phyloP scores from a whole-genome alignment of 306 rosid species.

The Vigna radiata region DNA sequence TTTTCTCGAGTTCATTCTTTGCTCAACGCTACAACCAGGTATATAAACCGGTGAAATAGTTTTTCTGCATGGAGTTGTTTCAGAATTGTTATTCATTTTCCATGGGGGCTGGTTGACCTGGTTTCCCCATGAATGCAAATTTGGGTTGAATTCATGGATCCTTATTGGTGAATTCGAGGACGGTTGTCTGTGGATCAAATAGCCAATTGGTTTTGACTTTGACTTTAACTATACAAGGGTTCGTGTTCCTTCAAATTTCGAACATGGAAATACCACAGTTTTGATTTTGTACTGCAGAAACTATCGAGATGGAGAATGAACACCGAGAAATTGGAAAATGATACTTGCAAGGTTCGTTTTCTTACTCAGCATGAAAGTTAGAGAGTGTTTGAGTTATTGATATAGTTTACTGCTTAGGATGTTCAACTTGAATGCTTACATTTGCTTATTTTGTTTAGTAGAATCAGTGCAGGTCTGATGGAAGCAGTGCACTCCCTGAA shows the following conservation, averaged over 20 bases:
- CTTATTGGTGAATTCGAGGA: neutral
- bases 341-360: conserved; percentile 68
- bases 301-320: conserved; percentile 50
- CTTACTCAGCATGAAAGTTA: neutral
- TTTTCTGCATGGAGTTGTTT: conserved; percentile 11
- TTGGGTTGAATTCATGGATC: neutral
- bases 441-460: conserved; percentile 52
- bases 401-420: neutral
- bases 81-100: neutral
- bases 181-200: conserved; percentile 9
- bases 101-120: neutral
- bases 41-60: neutral
- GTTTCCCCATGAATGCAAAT: neutral
- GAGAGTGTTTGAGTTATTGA: neutral
- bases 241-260: conserved; percentile 4
- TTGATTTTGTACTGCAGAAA: conserved; percentile 46
- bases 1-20: conserved; percentile 52
- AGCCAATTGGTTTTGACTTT: conserved; percentile 1
- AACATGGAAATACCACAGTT: neutral
- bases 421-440: conserved; percentile 25
- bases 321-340: conserved; percentile 38
- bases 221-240: neutral
- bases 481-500: conserved; percentile 70
- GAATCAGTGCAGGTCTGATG: conserved; percentile 61
- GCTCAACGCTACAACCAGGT: conserved; percentile 62